Evolutionary conservation across 306 rosid species (phyloP), one percentile per base, ranked within the genome.

Genomic region (Vachellia collinsii): DNA sequence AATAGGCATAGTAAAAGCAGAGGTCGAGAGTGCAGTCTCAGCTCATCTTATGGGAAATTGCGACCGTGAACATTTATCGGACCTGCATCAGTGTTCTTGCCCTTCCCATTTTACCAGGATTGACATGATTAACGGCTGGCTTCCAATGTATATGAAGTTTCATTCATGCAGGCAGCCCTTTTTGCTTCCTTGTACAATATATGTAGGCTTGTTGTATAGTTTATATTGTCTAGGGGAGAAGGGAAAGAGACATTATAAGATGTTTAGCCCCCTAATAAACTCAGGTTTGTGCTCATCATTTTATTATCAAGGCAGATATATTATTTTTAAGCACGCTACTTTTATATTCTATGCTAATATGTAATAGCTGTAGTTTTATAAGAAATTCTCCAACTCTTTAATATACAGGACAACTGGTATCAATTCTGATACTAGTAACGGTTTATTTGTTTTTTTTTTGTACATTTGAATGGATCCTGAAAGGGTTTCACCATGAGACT

Each of bases 201-300:
- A 77, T 78, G 85, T 77, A 62, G 79, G 71, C 81, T 68, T 88
- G 85, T 74, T 89, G 95, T 90, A 93, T 86, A 93, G 97, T 83
- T 69, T 84, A 82, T 78, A 78, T 70, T 83, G 88, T 83, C 82
- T 81, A 82, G 82, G 86, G 78, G 87, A 53, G 83, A 76, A 72
- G 78, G 83, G 84, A 13, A 63, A 9, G 85, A 80, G 77, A 56
- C 83, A 74, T 72, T 75, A 47, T 90, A 89, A 85, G 79, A 84
- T 88, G 76, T 85, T 79, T 79, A 80, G 86, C 82, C 79, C 64
- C 75, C 65, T 64, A 88, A 89, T 81, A 88, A 85, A 79, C 88
- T 84, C 89, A 58, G 85, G 88, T 83, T 85, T 85, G 86, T 83
- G 82, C 71, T 83, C 77, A 65, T 78, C 85, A 76, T 74, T 81